Conservation (phyloP, 805 yeast species). For the Sungouiella blattae region DNA sequence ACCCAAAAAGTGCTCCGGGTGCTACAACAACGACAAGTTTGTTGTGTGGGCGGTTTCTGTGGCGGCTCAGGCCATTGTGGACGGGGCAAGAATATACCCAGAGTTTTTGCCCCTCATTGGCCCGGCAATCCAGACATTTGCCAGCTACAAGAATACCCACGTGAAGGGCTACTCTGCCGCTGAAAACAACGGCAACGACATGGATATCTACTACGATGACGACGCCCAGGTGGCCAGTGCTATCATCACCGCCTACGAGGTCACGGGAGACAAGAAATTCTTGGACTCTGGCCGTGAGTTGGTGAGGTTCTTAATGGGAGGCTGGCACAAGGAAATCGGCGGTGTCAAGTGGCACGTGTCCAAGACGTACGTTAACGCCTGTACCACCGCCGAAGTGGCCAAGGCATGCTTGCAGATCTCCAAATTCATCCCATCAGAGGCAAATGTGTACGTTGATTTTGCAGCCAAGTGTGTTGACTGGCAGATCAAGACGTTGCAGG, state of each 20-base stretch:
- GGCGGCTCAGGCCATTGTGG: conserved; percentile 63
- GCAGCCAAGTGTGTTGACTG: conserved; percentile 60
- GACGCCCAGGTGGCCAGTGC: conserved; percentile 73
- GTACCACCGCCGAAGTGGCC: conserved; percentile 67
- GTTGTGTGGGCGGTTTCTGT: conserved; percentile 70
- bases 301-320: conserved; percentile 61
- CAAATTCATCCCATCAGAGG: conserved; percentile 47
- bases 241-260: conserved; percentile 63
- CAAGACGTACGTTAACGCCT: conserved; percentile 58
- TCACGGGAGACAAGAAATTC: conserved; percentile 51
- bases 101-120: conserved; percentile 52
- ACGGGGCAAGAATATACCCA: conserved; percentile 53
- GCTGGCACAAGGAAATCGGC: conserved; percentile 55
- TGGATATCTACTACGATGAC: conserved; percentile 69
- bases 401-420: conserved; percentile 58
- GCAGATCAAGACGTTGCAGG: conserved; percentile 50
- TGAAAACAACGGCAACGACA: conserved; percentile 54
- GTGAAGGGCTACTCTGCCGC: conserved; percentile 63
- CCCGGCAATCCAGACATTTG: conserved; percentile 48
- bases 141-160: conserved; percentile 48
- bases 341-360: conserved; percentile 68
- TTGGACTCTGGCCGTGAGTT: conserved; percentile 56
- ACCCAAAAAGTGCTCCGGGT: conserved; percentile 34
- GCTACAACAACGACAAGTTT: conserved; percentile 48
- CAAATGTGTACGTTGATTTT: conserved; percentile 47